Conservation (phyloP, 257 asterid species). For the Datura wrightii region DNA sequence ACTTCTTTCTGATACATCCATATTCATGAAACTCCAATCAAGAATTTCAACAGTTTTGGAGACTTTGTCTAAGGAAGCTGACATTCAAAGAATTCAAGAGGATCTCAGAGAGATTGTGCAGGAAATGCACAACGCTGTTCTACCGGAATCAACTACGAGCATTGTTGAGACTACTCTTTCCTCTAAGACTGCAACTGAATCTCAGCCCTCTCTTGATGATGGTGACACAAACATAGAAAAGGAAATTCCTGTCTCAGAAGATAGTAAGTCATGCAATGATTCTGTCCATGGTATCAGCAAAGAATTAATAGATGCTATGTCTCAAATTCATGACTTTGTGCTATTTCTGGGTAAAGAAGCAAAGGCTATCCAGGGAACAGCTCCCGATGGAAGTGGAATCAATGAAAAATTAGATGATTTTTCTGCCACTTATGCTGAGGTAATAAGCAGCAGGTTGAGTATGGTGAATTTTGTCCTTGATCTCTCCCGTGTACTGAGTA, state of each 20-base stretch:
- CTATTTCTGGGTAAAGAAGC: slow-evolving; percentile 73
- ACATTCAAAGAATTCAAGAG: slow-evolving; percentile 56
- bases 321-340: slow-evolving; percentile 68
- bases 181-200: slow-evolving; percentile 41
- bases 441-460: slow-evolving; percentile 45
- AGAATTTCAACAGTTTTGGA: slow-evolving; percentile 66
- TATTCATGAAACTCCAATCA: slow-evolving; percentile 61
- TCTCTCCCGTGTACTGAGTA: slow-evolving; percentile 65
- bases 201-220: slow-evolving; percentile 37
- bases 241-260: slow-evolving; percentile 43
- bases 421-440: slow-evolving; percentile 62
- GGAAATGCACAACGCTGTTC: slow-evolving; percentile 54
- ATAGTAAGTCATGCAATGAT: slow-evolving; percentile 41
- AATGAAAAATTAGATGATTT: slow-evolving; percentile 52
- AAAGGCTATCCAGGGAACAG: slow-evolving; percentile 60
- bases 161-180: slow-evolving; percentile 40
- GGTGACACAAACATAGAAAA: slow-evolving; percentile 42
- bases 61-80: slow-evolving; percentile 57
- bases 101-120: slow-evolving; percentile 60
- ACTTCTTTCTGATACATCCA: slow-evolving; percentile 46
- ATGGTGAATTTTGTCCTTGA: slow-evolving; percentile 67
- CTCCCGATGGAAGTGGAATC: slow-evolving; percentile 61
- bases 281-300: slow-evolving; percentile 45
- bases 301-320: slow-evolving; percentile 63
- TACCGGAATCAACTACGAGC: slow-evolving; percentile 45